phyloP scores from a whole-genome alignment of 2,329 filamentous ascomycete species.

The Helotiales sp. region DNA sequence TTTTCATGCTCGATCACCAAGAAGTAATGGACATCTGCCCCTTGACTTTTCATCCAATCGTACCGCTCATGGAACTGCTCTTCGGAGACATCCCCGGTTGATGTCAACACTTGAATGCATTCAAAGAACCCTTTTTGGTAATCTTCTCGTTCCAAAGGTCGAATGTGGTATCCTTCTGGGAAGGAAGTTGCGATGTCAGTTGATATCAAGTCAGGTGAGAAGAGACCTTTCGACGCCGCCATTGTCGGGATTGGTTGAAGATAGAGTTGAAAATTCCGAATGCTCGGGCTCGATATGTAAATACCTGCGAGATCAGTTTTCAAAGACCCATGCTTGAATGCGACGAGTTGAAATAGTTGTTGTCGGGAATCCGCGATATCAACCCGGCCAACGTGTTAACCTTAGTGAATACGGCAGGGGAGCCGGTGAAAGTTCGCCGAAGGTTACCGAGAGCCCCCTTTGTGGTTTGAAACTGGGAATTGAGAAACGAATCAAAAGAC shows the following conservation, averaged over 20 bases:
- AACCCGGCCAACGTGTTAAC: no score
- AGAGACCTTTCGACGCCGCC: conserved; percentile 55
- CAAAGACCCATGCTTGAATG: no score
- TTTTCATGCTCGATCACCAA: conserved; percentile 77
- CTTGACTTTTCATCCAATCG: conserved; percentile 71
- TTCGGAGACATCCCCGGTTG: conserved; percentile 80
- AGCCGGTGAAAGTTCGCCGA: no score
- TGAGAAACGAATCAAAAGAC: not conserved
- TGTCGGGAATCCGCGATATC: no score
- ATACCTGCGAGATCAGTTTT: no score
- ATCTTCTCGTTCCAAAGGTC: conserved; percentile 75
- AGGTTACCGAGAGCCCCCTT: no score
- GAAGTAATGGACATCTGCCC: conserved; percentile 77
- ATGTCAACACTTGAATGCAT: conserved; percentile 85
- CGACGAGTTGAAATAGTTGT: no score
- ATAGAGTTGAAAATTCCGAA: not conserved
- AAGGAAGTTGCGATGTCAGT: conserved; percentile 68
- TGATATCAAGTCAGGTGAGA: conserved; percentile 74
- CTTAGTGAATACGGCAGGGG: no score
- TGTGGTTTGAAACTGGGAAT: not conserved
- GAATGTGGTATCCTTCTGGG: conserved; percentile 77
- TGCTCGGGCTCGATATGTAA: no score
- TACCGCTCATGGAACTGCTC: conserved; percentile 75
- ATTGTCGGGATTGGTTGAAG: not conserved
- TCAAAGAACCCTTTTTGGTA: conserved; percentile 82